Conservation (phyloP, 768 basidiomycete species). For the Leucosporidium yakuticum region DNA sequence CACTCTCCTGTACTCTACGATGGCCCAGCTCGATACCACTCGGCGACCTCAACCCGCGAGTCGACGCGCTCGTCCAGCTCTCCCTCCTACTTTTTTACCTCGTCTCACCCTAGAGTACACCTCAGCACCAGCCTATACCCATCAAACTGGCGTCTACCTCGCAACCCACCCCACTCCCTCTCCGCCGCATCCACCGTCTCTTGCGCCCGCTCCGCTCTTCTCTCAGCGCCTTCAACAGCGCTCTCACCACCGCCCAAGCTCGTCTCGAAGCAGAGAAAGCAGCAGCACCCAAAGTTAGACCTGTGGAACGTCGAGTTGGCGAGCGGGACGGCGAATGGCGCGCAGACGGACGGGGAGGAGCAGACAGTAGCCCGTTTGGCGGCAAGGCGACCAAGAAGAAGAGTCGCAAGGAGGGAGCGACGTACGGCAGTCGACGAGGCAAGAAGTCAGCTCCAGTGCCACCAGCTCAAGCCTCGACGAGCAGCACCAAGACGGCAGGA, state of each 20-base stretch:
- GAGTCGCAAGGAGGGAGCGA: background rate
- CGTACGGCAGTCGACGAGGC: background rate
- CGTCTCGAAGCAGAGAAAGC: background rate
- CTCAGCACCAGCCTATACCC: too few relatives aligned
- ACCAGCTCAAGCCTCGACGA: background rate
- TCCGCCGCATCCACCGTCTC: conserved; percentile 1
- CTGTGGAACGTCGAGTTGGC: background rate
- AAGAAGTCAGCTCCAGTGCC: background rate
- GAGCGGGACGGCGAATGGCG: background rate
- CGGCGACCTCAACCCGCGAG: too few relatives aligned
- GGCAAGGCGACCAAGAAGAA: background rate
- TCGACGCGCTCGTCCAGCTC: too few relatives aligned
- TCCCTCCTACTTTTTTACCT: too few relatives aligned
- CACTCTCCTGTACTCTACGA: too few relatives aligned
- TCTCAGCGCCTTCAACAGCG: background rate
- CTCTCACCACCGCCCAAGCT: background rate
- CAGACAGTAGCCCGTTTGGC: background rate
- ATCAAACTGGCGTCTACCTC: too few relatives aligned
- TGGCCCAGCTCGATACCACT: too few relatives aligned
- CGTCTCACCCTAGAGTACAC: too few relatives aligned
- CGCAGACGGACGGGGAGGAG: background rate
- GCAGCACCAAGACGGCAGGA: background rate
- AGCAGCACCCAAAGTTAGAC: background rate
- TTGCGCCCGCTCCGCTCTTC: conserved; percentile 2
- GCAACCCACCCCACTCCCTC: background rate